A percentile compares a stretch with the other conserved stretches of the same genome.
Evolutionary conservation across 495 filamentous ascomycete species (phyloP).

Genomic region (Daldinia decipiens): DNA sequence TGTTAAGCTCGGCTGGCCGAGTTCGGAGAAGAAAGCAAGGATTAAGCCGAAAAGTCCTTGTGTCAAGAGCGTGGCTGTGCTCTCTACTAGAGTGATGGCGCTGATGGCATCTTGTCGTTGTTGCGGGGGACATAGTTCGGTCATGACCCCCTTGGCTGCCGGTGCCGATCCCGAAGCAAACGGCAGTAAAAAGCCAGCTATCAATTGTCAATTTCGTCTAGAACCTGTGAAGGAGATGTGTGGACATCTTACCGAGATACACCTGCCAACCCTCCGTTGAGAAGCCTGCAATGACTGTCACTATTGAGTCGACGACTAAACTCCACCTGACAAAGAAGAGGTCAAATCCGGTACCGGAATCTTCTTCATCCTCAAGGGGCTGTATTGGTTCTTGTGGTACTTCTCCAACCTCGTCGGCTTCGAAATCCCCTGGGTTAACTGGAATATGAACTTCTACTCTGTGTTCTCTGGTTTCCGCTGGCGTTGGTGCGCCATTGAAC

Average conservation of each 20-base stretch:
- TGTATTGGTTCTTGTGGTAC: slow-evolving; percentile 57
- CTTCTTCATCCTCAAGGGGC: slow-evolving; percentile 42
- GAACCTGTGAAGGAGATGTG: background rate
- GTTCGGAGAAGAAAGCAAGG: slow-evolving; percentile 60
- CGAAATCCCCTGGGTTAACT: slow-evolving; percentile 51
- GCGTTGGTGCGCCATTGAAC: slow-evolving; percentile 44
- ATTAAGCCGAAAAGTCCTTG: slow-evolving; percentile 65
- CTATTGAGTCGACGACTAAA: slow-evolving; percentile 60
- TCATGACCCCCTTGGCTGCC: slow-evolving; percentile 67
- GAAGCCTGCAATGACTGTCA: slow-evolving; percentile 63
- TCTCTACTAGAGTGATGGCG: slow-evolving; percentile 66
- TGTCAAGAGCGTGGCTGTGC: slow-evolving; percentile 61
- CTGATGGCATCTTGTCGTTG: slow-evolving; percentile 64
- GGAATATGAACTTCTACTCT: slow-evolving; percentile 39
- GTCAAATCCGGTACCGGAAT: slow-evolving; percentile 58
- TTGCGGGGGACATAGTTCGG: slow-evolving; percentile 60
- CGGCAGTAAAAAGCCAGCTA: slow-evolving; percentile 60
- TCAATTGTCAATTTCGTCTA: slow-evolving; percentile 19
- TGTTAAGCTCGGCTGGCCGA: slow-evolving; percentile 60
- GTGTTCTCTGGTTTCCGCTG: slow-evolving; percentile 15
- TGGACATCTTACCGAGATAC: slow-evolving; percentile 54
- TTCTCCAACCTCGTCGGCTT: slow-evolving; percentile 52
- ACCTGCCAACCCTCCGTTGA: slow-evolving; percentile 64
- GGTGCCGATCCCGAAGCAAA: slow-evolving; percentile 66
- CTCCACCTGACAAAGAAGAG: slow-evolving; percentile 64